phyloP scores from a whole-genome alignment of 2,329 filamentous ascomycete genomes.

The Beauveria medogensis region DNA sequence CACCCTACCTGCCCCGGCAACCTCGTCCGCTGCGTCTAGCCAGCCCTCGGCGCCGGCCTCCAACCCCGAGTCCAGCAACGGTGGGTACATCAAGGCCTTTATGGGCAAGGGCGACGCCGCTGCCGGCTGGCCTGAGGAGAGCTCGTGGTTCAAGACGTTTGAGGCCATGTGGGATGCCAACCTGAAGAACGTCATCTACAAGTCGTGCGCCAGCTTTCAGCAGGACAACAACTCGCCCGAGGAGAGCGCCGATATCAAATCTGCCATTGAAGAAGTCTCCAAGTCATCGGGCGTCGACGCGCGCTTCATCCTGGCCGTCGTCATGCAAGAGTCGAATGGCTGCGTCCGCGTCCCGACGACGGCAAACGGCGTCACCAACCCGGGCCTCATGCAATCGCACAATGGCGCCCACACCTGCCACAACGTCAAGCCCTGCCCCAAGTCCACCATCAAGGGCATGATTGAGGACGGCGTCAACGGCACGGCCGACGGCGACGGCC shows the following conservation, averaged over 20 bases:
- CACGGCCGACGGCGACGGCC: conserved; percentile 32
- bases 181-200: conserved; percentile 16
- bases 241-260: conserved; percentile 20
- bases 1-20: neutral
- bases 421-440: conserved; percentile 21
- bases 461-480: conserved; percentile 33
- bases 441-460: conserved; percentile 20
- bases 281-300: conserved; percentile 23
- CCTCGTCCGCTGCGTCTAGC: neutral
- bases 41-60: neutral
- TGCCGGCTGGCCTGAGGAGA: conserved; percentile 22
- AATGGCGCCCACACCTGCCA: conserved; percentile 28
- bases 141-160: conserved; percentile 22
- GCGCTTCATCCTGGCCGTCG: conserved; percentile 34
- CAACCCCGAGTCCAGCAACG: neutral
- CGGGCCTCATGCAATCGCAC: conserved; percentile 34
- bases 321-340: conserved; percentile 37
- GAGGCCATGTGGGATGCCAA: conserved; percentile 18
- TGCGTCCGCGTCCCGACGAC: conserved; percentile 34
- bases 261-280: conserved; percentile 25
- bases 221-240: conserved; percentile 15
- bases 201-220: conserved; percentile 12
- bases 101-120: conserved; percentile 20
- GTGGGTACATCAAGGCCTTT: conserved; percentile 18
- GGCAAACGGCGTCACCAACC: conserved; percentile 32